Conservation (phyloP, 768 basidiomycete genomes). For the Trametes cinnabarina region DNA sequence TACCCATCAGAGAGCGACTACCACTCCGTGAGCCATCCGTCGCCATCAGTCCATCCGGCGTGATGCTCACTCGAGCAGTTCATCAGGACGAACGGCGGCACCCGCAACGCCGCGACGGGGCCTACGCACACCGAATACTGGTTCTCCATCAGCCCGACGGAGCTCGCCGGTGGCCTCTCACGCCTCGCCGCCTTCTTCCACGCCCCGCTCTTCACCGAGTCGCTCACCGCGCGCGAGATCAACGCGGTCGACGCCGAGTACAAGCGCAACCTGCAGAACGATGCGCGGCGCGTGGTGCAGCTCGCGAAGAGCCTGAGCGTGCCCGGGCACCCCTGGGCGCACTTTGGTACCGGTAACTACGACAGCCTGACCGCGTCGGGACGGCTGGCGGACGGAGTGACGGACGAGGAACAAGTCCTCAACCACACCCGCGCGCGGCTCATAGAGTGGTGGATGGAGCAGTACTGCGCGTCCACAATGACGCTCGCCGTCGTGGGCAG, state of each 20-base stretch:
- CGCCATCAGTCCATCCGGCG: background rate
- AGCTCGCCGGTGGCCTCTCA: conserved; percentile 34
- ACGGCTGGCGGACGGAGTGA: conserved; percentile 22
- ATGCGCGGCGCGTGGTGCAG: conserved; percentile 48
- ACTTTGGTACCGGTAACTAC: conserved; percentile 49
- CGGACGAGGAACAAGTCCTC: conserved; percentile 39
- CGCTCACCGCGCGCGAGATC: conserved; percentile 46
- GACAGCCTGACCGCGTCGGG: conserved; percentile 26
- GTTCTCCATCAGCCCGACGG: conserved; percentile 29
- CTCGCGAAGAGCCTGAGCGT: conserved; percentile 44
- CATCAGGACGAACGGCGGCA: conserved; percentile 40
- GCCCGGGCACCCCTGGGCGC: conserved; percentile 41
- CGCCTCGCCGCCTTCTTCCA: conserved; percentile 49
- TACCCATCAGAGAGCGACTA: conserved; percentile 52
- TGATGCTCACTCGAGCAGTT: conserved; percentile 20
- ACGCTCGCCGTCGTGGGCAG: conserved; percentile 36
- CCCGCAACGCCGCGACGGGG: conserved; percentile 52
- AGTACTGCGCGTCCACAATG: conserved; percentile 40
- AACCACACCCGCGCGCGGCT: conserved; percentile 33
- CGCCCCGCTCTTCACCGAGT: conserved; percentile 46
- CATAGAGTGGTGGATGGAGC: conserved; percentile 37
- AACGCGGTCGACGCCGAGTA: conserved; percentile 57
- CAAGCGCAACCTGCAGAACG: conserved; percentile 51
- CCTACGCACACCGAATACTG: conserved; percentile 47
- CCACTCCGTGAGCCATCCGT: conserved; percentile 25